Percentiles rank a stretch among this genome's conserved stretches.
These are phyloP conservation scores for Aspergillus leporis DNA, from an alignment of 495 filamentous ascomycete genomes.

Conservation along the genomic window DNA sequence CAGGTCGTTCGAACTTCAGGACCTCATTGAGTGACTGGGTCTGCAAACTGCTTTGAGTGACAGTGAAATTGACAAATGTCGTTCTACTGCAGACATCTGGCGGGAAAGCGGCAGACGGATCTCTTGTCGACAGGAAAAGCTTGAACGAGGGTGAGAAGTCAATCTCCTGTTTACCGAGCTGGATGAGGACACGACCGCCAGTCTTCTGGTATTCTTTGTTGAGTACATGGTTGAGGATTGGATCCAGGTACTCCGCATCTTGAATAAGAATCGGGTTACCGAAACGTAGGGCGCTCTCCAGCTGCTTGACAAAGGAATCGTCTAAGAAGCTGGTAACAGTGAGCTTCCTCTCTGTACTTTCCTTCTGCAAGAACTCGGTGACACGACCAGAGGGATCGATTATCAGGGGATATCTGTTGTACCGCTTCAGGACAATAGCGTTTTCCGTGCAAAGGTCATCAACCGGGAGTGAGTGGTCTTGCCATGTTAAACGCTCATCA, in stretches of 20 bases:
- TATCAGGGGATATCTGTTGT: conserved; percentile 97
- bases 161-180: conserved; percentile 97
- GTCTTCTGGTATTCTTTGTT: conserved; percentile 99
- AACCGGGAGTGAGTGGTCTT: conserved; percentile 92
- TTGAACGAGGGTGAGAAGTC: conserved; percentile 98
- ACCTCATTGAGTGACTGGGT: conserved; percentile 97
- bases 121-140: conserved; percentile 90
- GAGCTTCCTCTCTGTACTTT: conserved; percentile 88
- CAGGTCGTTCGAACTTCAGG: conserved; percentile 92
- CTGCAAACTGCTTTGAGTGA: conserved; percentile 97
- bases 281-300: conserved; percentile 95
- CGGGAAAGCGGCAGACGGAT: conserved; percentile 95
- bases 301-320: conserved; percentile 94
- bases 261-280: conserved; percentile 98
- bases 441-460: conserved; percentile 99
- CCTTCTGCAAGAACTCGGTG: conserved; percentile 90
- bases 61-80: conserved; percentile 99
- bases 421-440: conserved; percentile 93
- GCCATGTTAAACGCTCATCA: conserved; percentile 92
- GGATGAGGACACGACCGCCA: conserved; percentile 96
- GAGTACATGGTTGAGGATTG: conserved; percentile 95
- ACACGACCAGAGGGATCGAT: conserved; percentile 95
- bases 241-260: conserved; percentile 95
- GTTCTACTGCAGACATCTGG: conserved; percentile 97
- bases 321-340: conserved; percentile 98